A percentile compares a stretch with the other conserved stretches of the same genome.
phyloP scores from a whole-genome alignment of 2,329 filamentous ascomycete genomes.

The Mycosphaerella arachidis region DNA sequence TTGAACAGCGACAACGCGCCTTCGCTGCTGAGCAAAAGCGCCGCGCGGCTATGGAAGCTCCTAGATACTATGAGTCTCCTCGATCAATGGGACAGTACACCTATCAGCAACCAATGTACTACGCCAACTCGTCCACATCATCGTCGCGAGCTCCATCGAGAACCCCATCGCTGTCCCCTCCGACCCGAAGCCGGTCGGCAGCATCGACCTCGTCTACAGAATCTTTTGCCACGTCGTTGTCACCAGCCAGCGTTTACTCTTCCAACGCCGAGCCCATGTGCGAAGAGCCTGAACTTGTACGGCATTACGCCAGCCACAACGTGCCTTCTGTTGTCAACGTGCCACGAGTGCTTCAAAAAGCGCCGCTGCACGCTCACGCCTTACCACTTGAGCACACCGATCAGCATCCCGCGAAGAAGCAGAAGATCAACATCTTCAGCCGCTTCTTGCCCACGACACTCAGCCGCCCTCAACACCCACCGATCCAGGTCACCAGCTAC shows the following conservation, averaged over 20 bases:
- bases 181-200: constrained; percentile 37
- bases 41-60: constrained; percentile 24
- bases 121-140: constrained; percentile 22
- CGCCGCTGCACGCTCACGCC: constrained; percentile 19
- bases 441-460: constrained; percentile 34
- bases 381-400: constrained; percentile 29
- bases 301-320: constrained; percentile 41
- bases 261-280: constrained; percentile 26
- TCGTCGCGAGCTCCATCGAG: constrained; percentile 40
- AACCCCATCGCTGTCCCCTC: constrained; percentile 48
- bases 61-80: constrained; percentile 36
- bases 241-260: constrained; percentile 33
- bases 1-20: constrained; percentile 31
- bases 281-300: constrained; percentile 29
- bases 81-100: constrained; percentile 29
- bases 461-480: constrained; percentile 14
- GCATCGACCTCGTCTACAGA: constrained; percentile 34
- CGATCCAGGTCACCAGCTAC: constrained; percentile 17
- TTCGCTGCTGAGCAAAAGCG: constrained; percentile 38
- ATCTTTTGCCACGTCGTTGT: constrained; percentile 30
- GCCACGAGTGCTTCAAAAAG: constrained; percentile 25
- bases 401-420: constrained; percentile 34
- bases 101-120: constrained; percentile 26
- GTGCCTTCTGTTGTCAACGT: constrained; percentile 44
- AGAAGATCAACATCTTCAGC: constrained; percentile 35